Evolutionary conservation across 2,329 filamentous ascomycete genomes (phyloP), one percentile per base, ranked within the genome.

Genomic region (Pseudogymnoascus sp.): DNA sequence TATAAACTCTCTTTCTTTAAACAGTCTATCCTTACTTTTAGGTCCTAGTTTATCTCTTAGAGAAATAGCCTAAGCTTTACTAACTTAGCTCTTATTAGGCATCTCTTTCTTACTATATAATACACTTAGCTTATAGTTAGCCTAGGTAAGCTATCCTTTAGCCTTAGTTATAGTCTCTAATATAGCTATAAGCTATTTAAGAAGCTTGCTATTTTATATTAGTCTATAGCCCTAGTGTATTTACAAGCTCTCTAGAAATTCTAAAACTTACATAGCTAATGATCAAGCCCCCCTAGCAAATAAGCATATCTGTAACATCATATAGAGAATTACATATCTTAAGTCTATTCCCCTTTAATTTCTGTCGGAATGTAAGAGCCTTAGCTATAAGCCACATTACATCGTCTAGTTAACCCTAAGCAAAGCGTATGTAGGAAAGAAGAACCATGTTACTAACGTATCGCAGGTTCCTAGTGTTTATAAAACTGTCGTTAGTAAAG

Each of bases 401-500:
- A 11, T 60, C 25, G 28, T 60, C 34, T 16, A 60, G 56, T 5
- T 8, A 5, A 6, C 56, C 56, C 56, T 40, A 28, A 37, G 25
- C 34, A 6, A 60, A 28, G 12, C 56, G 56, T 60, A 60, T 60
- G 56, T 28, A 28, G 7, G 56, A 60, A 37, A 60, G 56, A 5
- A 60, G 5, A 11, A 60, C 28, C 56, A 38, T 60, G 56, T 60
- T 36, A 1, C 56, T 23, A 53, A 53, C 43, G 21, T 53, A 53
- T 5, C 46, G 37, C 1, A n/a, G 14, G 16, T 40, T 40, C 16
- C n/a, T n/a, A 28, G 72, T 74, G 56, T 66, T 69, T n/a, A 75
- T 63, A 62, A 76, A 76, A 6, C 71, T 72, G 53, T 76, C 74
- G 64, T 76, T 75, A 0, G 70, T 74, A 61, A 76, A 74, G 43